A percentile compares a stretch with the other conserved stretches of the same genome.
These are phyloP conservation scores for Phytophthora hybrid DNA, from an alignment of 352 stramenopile genomes.

Conservation along the genomic window DNA sequence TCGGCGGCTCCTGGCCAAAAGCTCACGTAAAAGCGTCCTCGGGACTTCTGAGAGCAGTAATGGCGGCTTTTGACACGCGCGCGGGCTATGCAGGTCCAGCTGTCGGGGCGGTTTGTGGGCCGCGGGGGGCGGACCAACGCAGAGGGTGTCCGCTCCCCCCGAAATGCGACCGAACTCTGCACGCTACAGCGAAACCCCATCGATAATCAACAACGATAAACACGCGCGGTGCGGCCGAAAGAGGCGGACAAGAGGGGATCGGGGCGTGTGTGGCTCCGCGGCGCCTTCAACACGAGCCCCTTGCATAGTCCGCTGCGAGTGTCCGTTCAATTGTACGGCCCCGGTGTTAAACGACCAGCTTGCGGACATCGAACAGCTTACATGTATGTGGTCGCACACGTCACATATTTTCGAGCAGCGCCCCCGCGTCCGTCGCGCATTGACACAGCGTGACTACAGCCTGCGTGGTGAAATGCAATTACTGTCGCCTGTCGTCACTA, in stretches of 20 bases:
- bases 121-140: slow-evolving; percentile 25
- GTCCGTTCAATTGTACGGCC: slow-evolving; percentile 34
- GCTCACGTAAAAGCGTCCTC: slow-evolving; percentile 31
- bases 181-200: neutral
- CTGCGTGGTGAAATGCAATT: neutral
- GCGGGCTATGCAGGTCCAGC: slow-evolving; percentile 26
- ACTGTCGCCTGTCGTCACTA: neutral
- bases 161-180: slow-evolving; percentile 27
- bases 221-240: slow-evolving; percentile 16
- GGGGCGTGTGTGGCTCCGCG: slow-evolving; percentile 35
- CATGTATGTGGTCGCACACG: neutral
- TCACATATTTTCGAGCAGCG: neutral
- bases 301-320: slow-evolving; percentile 26
- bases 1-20: slow-evolving; percentile 34
- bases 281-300: slow-evolving; percentile 29
- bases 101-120: slow-evolving; percentile 28
- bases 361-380: slow-evolving; percentile 3
- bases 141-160: slow-evolving; percentile 10
- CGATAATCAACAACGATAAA: slow-evolving; percentile 9
- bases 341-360: slow-evolving; percentile 29
- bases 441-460: slow-evolving; percentile 3
- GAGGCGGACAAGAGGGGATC: slow-evolving; percentile 33
- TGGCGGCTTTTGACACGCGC: slow-evolving; percentile 42
- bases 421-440: neutral
- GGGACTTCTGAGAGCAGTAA: slow-evolving; percentile 32